Evolutionary conservation across 768 basidiomycete genomes (phyloP).

Genomic region (Leccinum truebloodii): DNA sequence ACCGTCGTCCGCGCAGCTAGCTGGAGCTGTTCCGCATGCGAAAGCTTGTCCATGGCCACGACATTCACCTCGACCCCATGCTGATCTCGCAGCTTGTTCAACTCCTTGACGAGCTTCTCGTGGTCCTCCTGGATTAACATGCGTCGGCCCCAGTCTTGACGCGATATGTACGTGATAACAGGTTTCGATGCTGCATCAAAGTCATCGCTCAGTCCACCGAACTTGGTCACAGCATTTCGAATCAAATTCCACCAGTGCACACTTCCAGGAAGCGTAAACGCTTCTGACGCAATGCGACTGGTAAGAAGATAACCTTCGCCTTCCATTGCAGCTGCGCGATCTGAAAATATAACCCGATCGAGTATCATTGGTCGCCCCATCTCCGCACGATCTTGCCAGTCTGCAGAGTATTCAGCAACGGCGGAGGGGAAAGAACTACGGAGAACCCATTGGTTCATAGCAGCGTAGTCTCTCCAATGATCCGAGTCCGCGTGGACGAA

Average conservation of each 20-base stretch:
- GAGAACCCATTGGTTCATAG: constrained; percentile 88
- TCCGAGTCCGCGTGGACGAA: constrained; percentile 73
- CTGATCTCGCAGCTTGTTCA: constrained; percentile 64
- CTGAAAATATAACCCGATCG: constrained; percentile 85
- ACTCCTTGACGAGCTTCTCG: constrained; percentile 71
- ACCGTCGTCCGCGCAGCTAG: constrained; percentile 87
- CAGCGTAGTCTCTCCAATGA: constrained; percentile 89
- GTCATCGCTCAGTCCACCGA: constrained; percentile 57
- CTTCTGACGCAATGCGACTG: constrained; percentile 72
- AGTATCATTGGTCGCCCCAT: constrained; percentile 73
- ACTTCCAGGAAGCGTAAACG: constrained; percentile 75
- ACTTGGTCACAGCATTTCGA: constrained; percentile 69
- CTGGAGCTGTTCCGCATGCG: constrained; percentile 75
- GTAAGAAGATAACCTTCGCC: constrained; percentile 66
- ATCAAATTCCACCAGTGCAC: constrained; percentile 84
- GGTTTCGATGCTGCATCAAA: constrained; percentile 54
- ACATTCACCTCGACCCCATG: constrained; percentile 89
- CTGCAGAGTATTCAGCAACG: constrained; percentile 76
- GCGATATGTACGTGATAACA: constrained; percentile 91
- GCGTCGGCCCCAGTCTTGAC: constrained; percentile 86
- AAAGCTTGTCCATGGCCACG: constrained; percentile 80
- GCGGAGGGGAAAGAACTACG: constrained; percentile 79
- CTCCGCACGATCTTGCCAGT: constrained; percentile 79
- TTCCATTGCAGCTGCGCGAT: constrained; percentile 82
- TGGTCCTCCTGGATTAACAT: constrained; percentile 80